Evolutionary conservation across 768 basidiomycete species (phyloP), one percentile per base, ranked within the genome.

Genomic region (Tricholomella constricta): DNA sequence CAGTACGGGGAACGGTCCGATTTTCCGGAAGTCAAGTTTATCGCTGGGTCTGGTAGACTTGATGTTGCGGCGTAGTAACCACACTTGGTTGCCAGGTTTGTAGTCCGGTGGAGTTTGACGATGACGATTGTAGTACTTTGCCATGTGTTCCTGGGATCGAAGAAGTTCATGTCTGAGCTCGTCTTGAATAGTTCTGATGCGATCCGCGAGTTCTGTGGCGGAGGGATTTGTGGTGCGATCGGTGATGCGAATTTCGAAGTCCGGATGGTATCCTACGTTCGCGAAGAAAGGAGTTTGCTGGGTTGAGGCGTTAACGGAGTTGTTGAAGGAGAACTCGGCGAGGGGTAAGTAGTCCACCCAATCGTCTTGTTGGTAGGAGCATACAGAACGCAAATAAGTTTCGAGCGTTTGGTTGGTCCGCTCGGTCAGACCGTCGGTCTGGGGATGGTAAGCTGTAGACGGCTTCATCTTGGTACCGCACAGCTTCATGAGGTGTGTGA

Each of bases 401-500:
- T 79, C 68, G 0, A 51, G 31, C 53, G 32, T 51, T n/a, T 43
- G 49, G 32, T 51, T 51, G 29, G 49, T 51, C 14, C 40, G 22
- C 22, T 54, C 52, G 9, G 34, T 53, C 17, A 53, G 52, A 7
- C 52, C 45, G 12, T 53, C 52, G 10, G 52, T 47, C 36, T 64
- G 53, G 69, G 76, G 78, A 42, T 80, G 79, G 52, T 73, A 80
- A 0, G 74, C 72, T 0, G 75, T 76, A 3, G 69, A 74, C 2
- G 62, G 49, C 10, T 45, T 44, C 14, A 58, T 38, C 2, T 53
- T 47, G 20, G 62, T 61, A n/a, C 48, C 38, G 20, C 11, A 37
- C 38, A 20, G 38, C 34, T 7, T 37, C 58, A n/a, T 66, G 58
- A n/a, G 51, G 38, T 31, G 20, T 14, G 45, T 49, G 57, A 61